phyloP scores from a whole-genome alignment of 2,329 filamentous ascomycete species.

The Apiospora aurea region DNA sequence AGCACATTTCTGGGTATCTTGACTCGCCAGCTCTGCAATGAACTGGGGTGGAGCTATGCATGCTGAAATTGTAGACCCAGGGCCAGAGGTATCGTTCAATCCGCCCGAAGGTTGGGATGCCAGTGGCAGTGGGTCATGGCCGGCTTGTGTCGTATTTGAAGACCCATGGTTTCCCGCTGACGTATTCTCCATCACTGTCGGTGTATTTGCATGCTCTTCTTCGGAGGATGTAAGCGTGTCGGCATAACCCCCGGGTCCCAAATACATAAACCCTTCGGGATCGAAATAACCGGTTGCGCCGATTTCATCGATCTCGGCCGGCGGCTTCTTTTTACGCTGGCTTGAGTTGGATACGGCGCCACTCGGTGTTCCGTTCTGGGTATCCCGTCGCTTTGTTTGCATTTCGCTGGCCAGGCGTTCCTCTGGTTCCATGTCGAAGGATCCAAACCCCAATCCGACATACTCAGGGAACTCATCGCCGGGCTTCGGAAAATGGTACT shows the following conservation, averaged over 20 bases:
- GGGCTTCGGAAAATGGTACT: conserved; percentile 63
- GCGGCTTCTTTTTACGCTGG: conserved; percentile 30
- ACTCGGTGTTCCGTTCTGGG: conserved; percentile 30
- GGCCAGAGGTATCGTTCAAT: too few species aligned
- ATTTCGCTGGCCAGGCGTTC: conserved; percentile 60
- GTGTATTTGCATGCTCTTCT: conserved; percentile 43
- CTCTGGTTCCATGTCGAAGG: conserved; percentile 56
- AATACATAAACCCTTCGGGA: conserved; percentile 60
- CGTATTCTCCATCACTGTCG: background rate
- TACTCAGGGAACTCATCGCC: conserved; percentile 66
- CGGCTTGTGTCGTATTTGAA: conserved; percentile 30
- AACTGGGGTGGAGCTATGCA: background rate
- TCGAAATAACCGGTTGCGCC: conserved; percentile 52
- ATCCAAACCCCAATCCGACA: conserved; percentile 45
- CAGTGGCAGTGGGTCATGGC: background rate
- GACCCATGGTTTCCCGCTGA: background rate
- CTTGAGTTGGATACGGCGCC: background rate
- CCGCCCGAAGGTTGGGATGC: background rate
- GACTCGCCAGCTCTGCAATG: conserved; percentile 36
- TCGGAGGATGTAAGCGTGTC: conserved; percentile 54
- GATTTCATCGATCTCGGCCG: conserved; percentile 42
- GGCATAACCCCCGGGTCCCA: conserved; percentile 54
- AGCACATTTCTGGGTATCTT: conserved; percentile 40
- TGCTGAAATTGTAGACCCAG: background rate
- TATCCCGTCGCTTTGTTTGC: conserved; percentile 48